Percentiles rank a stretch among this genome's conserved stretches.
phyloP scores from a whole-genome alignment of 495 filamentous ascomycete species.

The Acidiella bohemica region DNA sequence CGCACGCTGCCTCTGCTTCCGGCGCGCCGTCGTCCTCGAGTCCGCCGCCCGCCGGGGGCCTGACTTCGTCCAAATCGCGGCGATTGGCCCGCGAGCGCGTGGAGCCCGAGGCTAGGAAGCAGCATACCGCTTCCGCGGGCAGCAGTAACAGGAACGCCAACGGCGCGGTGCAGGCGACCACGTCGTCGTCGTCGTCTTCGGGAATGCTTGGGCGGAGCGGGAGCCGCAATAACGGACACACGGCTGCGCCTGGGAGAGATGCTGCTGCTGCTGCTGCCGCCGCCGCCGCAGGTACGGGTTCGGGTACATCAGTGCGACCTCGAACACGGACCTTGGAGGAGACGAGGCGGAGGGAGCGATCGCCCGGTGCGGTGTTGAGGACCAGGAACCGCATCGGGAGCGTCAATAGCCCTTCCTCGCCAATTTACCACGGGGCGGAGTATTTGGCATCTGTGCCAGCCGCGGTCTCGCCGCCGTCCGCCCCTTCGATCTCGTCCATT shows the following conservation, averaged over 20 bases:
- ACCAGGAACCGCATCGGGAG: conserved; percentile 30
- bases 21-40: not conserved
- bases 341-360: conserved; percentile 21
- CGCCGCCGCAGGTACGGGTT: not conserved
- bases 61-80: conserved; percentile 4
- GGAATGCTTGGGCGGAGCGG: conserved; percentile 13
- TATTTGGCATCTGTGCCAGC: conserved; percentile 18
- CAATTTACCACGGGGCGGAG: conserved; percentile 13
- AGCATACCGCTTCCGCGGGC: conserved; percentile 1
- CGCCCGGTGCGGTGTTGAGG: conserved; percentile 22
- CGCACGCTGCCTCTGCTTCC: not conserved
- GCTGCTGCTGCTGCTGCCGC: not conserved
- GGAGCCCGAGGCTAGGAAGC: conserved; percentile 8
- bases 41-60: no score
- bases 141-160: no score
- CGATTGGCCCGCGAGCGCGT: conserved; percentile 6
- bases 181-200: not conserved
- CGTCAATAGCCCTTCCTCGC: conserved; percentile 17
- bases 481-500: conserved; percentile 13
- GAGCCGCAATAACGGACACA: conserved; percentile 12
- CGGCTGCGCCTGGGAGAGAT: no score
- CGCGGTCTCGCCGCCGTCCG: conserved; percentile 8
- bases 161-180: conserved; percentile 2
- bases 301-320: conserved; percentile 23
- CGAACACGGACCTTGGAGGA: conserved; percentile 32